These are phyloP conservation scores for Fusarium sp. DNA, from an alignment of 2,329 filamentous ascomycete species.

Conservation along the genomic window DNA sequence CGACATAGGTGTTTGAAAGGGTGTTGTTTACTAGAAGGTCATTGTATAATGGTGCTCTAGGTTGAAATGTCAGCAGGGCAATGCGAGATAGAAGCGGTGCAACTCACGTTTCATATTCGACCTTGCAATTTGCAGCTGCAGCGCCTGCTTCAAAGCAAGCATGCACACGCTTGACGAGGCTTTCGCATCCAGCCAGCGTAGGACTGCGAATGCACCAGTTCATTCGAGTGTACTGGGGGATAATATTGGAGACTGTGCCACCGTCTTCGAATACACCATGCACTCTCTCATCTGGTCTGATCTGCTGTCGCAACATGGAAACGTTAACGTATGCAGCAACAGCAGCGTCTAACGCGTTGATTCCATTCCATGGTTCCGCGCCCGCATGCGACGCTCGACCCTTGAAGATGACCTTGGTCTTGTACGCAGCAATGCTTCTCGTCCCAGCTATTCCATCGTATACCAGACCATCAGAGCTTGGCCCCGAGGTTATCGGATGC, in stretches of 20 bases:
- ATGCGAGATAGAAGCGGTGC: rapidly evolving
- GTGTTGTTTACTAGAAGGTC: not conserved
- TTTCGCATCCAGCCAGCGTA: not conserved
- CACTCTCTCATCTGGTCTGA: not conserved
- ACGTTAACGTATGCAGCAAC: not conserved
- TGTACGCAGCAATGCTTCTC: not conserved
- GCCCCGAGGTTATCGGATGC: not conserved
- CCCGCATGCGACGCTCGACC: not conserved
- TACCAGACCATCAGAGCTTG: not conserved
- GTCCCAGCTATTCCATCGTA: not conserved
- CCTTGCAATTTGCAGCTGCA: not conserved
- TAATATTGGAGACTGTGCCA: not conserved
- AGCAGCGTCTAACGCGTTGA: not conserved
- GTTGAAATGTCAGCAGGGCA: rapidly evolving
- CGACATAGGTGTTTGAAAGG: not conserved
- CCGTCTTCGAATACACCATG: not conserved
- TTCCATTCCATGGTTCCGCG: not conserved
- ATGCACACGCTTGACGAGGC: not conserved
- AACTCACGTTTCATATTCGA: not conserved
- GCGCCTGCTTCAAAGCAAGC: not conserved
- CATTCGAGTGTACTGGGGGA: not conserved
- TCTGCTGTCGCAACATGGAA: not conserved
- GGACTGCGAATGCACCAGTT: not conserved
- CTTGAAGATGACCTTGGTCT: not conserved
- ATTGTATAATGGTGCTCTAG: not conserved